Base-by-base conservation (phyloP, 2,329 filamentous ascomycete species). In the Xylaria sp. region DNA sequence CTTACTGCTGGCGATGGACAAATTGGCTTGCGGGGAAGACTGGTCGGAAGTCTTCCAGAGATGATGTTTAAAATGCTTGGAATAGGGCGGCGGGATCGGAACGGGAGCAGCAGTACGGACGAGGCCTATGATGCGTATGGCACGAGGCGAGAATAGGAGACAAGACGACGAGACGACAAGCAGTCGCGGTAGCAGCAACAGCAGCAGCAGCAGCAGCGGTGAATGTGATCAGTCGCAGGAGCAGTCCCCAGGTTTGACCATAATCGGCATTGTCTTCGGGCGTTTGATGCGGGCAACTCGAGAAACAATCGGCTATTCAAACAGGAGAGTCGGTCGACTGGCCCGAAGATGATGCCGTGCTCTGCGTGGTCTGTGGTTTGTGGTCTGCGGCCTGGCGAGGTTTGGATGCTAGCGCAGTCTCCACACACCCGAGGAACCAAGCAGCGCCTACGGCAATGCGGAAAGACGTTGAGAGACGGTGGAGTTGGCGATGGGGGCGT, bases 1-100 rank as follows among this genome's bases (percentile, higher is more conserved):
- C 58, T 65, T 65, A 65, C 63, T 68, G 52, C 34, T 68, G 69
- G 69, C 71, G 69, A 70, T 65, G 70, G 67, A 73, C 71, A 67
- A 72, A 72, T 69, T 67, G 70, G 69, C 69, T 67, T 66, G 66
- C 66, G 62, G 68, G 69, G 64, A 51, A 39, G 23, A n/a, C 20
- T 32, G 52, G 50, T 39, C 41, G 12, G 41, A 34, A 28, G 28
- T 34, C 46, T 63, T 59, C 56, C 66, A 51, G 68, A 48, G 60
- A 37, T 61, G 59, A 56, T 65, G 55, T 52, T 61, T 9, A 8
- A 56, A 56, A 68, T 63, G 55, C 48, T 63, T 18, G 12, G 59
- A 59, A 68, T 63, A 67, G 70, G 72, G 55, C 63, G 59, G 59
- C 61, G 52, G 18, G 52, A 57, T 63, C 44, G 65, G 13, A 44